Percentiles rank a stretch among this genome's conserved stretches.
phyloP scores from a whole-genome alignment of 192 early-diverging fungal genomes.

The Entomortierella beljakovae region DNA sequence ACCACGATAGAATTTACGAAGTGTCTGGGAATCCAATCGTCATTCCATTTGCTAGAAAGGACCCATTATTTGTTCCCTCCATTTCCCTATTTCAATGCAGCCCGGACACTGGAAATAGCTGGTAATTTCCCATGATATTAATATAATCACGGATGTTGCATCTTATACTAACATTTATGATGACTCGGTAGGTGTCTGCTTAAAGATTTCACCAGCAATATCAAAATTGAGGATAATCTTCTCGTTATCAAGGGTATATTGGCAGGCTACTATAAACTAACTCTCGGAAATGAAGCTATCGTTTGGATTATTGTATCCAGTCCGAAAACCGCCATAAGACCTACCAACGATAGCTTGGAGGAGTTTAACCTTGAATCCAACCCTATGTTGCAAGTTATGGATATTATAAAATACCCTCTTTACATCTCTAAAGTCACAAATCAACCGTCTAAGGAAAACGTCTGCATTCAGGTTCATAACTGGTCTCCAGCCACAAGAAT shows the following conservation, averaged over 20 bases:
- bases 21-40: conserved; percentile 18
- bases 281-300: background rate
- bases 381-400: conserved; percentile 25
- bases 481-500: conserved; percentile 29
- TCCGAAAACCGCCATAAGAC: background rate
- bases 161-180: background rate
- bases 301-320: conserved; percentile 17
- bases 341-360: conserved; percentile 9
- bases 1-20: conserved; percentile 23
- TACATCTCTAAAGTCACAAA: conserved; percentile 1
- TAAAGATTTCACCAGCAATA: conserved; percentile 15
- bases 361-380: conserved; percentile 18
- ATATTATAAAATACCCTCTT: conserved; percentile 25
- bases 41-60: conserved; percentile 11
- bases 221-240: conserved; percentile 14
- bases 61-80: conserved; percentile 7
- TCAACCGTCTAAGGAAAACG: background rate
- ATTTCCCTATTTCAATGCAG: conserved; percentile 21
- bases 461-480: conserved; percentile 27
- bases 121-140: no score
- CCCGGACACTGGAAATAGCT: no score
- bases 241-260: conserved; percentile 14
- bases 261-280: conserved; percentile 34
- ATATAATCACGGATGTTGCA: no score
- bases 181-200: background rate